These are phyloP conservation scores for Fraxinus sp. DNA, from an alignment of 305 asterid species.

Conservation along the genomic window DNA sequence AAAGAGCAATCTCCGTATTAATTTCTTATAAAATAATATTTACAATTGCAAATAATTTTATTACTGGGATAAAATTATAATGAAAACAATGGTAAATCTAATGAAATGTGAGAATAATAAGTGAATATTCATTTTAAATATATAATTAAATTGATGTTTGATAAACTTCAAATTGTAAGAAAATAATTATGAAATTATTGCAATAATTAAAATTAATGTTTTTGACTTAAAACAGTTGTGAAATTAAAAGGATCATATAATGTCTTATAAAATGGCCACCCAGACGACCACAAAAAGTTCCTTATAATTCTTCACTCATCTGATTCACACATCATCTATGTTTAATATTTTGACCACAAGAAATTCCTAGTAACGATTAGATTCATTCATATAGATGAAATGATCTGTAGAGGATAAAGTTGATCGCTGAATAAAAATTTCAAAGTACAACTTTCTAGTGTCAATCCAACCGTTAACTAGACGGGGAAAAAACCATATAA, in stretches of 20 bases:
- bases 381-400: not conserved
- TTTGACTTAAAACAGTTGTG: not conserved
- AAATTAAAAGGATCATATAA: not conserved
- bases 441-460: not conserved
- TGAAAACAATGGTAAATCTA: not conserved
- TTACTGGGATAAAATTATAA: not conserved
- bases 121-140: not conserved
- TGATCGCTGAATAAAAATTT: not conserved
- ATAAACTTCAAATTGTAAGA: not conserved
- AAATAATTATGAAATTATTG: not conserved
- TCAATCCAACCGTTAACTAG: not conserved
- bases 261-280: not conserved
- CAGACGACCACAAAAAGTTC: not conserved
- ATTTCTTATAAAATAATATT: no score
- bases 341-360: not conserved
- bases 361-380: not conserved
- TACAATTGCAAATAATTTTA: not conserved
- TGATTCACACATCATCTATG: not conserved
- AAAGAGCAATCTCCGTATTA: no score
- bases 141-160: no score
- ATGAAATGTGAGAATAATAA: no score
- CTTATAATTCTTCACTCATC: not conserved
- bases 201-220: not conserved
- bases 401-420: not conserved
- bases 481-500: not conserved